phyloP scores from a whole-genome alignment of 139 green algal genomes.

The Nannochloris sp. region DNA sequence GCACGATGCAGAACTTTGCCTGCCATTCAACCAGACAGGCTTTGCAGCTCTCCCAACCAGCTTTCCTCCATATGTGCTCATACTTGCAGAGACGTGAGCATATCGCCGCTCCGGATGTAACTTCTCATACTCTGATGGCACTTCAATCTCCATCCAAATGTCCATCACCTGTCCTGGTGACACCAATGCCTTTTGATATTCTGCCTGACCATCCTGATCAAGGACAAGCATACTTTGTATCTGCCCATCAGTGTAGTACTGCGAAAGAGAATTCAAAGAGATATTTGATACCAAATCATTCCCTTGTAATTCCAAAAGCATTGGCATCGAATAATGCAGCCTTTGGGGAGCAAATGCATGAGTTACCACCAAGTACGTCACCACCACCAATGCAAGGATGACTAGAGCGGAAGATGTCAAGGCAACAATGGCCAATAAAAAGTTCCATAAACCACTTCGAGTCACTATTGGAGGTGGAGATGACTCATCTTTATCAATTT shows the following conservation, averaged over 20 bases:
- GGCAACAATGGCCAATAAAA: conserved; percentile 5
- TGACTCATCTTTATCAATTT: too few species aligned
- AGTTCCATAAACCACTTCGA: background rate
- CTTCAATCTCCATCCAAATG: conserved; percentile 37
- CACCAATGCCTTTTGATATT: background rate
- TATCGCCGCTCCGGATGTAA: background rate
- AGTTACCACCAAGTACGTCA: conserved; percentile 17
- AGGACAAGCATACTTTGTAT: conserved; percentile 11
- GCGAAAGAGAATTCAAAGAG: conserved; percentile 4
- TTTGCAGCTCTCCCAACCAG: conserved; percentile 11
- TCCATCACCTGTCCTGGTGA: conserved; percentile 22
- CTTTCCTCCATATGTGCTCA: conserved; percentile 21
- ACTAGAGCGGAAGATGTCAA: conserved; percentile 2
- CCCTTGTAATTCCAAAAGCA: conserved; percentile 16
- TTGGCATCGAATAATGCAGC: conserved; percentile 9
- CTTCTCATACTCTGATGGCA: conserved; percentile 2
- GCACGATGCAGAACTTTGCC: background rate
- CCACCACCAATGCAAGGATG: conserved; percentile 4
- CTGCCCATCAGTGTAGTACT: background rate
- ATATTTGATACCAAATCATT: conserved; percentile 8
- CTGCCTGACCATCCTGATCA: conserved; percentile 10
- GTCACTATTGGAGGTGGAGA: background rate
- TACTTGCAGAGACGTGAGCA: conserved; percentile 24
- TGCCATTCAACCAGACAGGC: conserved; percentile 20
- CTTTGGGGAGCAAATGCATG: conserved; percentile 7